Percentiles rank a stretch among this genome's conserved stretches.
phyloP scores from a whole-genome alignment of 2,329 filamentous ascomycete genomes.

The Karstenula rhodostoma region DNA sequence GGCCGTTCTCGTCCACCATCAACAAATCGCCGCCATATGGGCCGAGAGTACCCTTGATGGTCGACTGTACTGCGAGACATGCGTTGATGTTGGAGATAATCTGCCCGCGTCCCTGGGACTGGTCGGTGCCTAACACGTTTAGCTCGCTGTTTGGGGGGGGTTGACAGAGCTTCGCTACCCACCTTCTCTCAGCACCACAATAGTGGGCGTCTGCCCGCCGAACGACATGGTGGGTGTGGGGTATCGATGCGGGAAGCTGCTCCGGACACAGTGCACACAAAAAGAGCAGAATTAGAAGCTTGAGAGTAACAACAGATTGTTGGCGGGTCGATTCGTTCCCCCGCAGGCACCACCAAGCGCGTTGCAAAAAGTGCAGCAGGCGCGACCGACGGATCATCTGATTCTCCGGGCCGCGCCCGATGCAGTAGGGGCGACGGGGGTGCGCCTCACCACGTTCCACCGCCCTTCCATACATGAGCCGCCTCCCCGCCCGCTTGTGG shows the following conservation, averaged over 20 bases:
- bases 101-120: slow-evolving; percentile 96
- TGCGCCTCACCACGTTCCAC: slow-evolving; percentile 31
- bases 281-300: slow-evolving; percentile 3
- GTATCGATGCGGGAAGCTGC: slow-evolving; percentile 2
- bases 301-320: neutral
- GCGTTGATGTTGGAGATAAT: slow-evolving; percentile 98
- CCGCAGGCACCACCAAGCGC: slow-evolving; percentile 33
- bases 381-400: slow-evolving; percentile 14
- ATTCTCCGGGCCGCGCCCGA: slow-evolving; percentile 22
- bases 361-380: slow-evolving; percentile 33
- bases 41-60: slow-evolving; percentile 93
- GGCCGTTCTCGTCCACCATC: slow-evolving; percentile 94
- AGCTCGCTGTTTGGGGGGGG: slow-evolving; percentile 23
- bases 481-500: slow-evolving; percentile 7
- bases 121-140: slow-evolving; percentile 79
- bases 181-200: slow-evolving; percentile 98
- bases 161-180: slow-evolving; percentile 52
- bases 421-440: slow-evolving; percentile 6
- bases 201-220: slow-evolving; percentile 95
- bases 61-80: slow-evolving; percentile 92
- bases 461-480: slow-evolving; percentile 21
- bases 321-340: slow-evolving; percentile 19
- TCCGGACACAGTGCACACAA: neutral
- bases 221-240: slow-evolving; percentile 78
- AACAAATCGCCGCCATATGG: slow-evolving; percentile 97